Conservation (phyloP, 2,329 filamentous ascomycete genomes). For the Raffaelea arxii region DNA sequence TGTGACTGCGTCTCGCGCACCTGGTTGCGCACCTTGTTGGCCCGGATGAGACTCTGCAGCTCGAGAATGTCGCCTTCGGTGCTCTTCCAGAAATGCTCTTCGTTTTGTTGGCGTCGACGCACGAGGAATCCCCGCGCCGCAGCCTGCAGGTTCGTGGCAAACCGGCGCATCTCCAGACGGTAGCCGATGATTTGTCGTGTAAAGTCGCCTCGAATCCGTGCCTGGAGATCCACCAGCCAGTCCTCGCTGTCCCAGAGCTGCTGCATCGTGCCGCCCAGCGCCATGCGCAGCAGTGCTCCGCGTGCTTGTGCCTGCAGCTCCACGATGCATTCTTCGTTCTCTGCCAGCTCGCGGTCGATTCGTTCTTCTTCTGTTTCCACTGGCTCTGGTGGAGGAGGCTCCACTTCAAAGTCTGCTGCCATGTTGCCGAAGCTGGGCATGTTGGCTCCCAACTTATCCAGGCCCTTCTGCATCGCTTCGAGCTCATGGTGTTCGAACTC, state of each 20-base stretch:
- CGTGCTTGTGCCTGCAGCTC: constrained; percentile 84
- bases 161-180: constrained; percentile 70
- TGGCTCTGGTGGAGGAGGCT: constrained; percentile 62
- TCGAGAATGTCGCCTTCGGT: constrained; percentile 64
- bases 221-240: constrained; percentile 70
- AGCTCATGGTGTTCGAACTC: constrained; percentile 97
- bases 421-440: constrained; percentile 99
- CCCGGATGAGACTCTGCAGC: constrained; percentile 73
- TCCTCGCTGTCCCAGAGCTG: constrained; percentile 79
- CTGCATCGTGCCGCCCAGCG: constrained; percentile 76
- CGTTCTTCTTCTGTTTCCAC: constrained; percentile 87
- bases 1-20: constrained; percentile 46
- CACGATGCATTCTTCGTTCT: constrained; percentile 60
- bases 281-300: constrained; percentile 68
- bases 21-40: constrained; percentile 52
- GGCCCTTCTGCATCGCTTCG: constrained; percentile 90
- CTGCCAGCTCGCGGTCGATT: constrained; percentile 69
- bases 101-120: constrained; percentile 51
- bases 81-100: constrained; percentile 58
- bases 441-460: constrained; percentile 87
- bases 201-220: constrained; percentile 80
- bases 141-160: constrained; percentile 73
- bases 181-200: constrained; percentile 75
- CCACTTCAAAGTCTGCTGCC: constrained; percentile 88
- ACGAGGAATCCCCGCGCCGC: constrained; percentile 65